Conservation (phyloP, 2,329 filamentous ascomycete species). For the Botrytis sinoallii region DNA sequence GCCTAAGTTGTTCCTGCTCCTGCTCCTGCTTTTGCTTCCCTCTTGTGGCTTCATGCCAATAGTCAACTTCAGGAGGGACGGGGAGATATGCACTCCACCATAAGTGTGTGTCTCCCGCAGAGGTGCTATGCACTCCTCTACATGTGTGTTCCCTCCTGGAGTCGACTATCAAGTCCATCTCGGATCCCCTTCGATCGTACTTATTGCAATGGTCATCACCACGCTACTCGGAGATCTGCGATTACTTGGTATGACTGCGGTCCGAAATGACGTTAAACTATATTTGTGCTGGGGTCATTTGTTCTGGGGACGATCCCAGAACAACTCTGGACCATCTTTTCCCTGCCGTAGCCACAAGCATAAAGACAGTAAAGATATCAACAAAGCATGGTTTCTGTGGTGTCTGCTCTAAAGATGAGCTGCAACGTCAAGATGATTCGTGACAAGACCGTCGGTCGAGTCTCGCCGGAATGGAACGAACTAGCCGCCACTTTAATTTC, state of each 20-base stretch:
- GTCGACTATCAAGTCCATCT: neutral
- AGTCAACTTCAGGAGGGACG: neutral
- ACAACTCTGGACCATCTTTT: neutral
- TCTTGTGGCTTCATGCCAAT: neutral
- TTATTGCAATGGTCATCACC: neutral
- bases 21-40: neutral
- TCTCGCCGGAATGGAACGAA: neutral
- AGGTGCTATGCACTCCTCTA: neutral
- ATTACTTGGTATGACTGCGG: neutral
- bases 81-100: neutral
- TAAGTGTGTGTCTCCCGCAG: neutral
- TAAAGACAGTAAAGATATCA: neutral
- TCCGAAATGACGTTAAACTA: slow-evolving; percentile 1
- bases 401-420: neutral
- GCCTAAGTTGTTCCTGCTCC: neutral
- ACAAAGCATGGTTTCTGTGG: neutral
- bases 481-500: fast-evolving
- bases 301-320: neutral
- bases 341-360: neutral
- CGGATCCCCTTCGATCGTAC: no score
- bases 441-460: neutral
- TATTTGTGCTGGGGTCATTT: neutral
- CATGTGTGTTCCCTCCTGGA: neutral
- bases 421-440: neutral
- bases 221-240: neutral